Conservation (phyloP, 176 grass and related monocot species). For the Dactylis glomerata region DNA sequence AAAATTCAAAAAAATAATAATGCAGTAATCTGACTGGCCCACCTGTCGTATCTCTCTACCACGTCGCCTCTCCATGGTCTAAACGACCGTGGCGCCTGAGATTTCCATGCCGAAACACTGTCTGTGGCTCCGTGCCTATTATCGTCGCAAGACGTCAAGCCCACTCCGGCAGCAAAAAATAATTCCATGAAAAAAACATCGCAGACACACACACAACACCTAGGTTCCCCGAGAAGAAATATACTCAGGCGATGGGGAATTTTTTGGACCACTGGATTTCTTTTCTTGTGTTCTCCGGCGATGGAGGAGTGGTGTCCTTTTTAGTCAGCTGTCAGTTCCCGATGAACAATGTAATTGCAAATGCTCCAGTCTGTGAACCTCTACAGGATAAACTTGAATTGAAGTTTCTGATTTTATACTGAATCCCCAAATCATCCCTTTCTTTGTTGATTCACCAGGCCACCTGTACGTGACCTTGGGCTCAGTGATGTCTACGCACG, state of each 20-base stretch:
- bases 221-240: background rate
- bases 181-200: slow-evolving; percentile 22
- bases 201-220: background rate
- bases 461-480: too few relatives aligned
- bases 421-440: too few relatives aligned
- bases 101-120: too few relatives aligned
- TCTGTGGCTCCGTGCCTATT: slow-evolving; percentile 91
- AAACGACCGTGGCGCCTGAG: too few relatives aligned
- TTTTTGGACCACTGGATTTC: background rate
- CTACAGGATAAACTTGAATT: background rate
- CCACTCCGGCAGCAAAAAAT: slow-evolving; percentile 20
- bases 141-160: slow-evolving; percentile 36
- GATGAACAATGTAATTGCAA: background rate
- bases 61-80: too few relatives aligned
- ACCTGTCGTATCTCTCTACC: too few relatives aligned
- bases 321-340: background rate
- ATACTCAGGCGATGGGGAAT: too few relatives aligned
- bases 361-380: background rate
- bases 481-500: too few relatives aligned
- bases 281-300: background rate
- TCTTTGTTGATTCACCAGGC: too few relatives aligned
- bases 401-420: background rate
- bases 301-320: background rate
- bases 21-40: too few relatives aligned
- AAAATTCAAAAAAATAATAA: too few relatives aligned